Conservation (phyloP, 1,284 basidiomycete species). For the Cerrena zonata region DNA sequence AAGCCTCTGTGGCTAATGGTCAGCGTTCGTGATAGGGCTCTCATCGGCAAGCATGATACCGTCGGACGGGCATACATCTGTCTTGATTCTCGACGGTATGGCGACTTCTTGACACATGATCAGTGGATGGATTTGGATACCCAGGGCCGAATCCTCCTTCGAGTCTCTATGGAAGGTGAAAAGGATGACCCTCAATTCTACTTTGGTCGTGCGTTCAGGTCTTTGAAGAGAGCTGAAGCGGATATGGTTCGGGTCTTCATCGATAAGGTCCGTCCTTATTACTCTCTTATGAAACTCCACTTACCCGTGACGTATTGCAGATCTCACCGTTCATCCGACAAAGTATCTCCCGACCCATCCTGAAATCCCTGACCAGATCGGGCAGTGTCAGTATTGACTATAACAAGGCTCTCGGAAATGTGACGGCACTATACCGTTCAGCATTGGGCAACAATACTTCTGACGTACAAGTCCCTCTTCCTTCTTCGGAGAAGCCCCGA, state of each 20-base stretch:
- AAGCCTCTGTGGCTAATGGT: slow-evolving; percentile 93
- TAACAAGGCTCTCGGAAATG: slow-evolving; percentile 75
- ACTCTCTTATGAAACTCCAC: background rate
- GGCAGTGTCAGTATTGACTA: slow-evolving; percentile 67
- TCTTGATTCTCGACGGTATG: slow-evolving; percentile 84
- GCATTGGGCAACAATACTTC: slow-evolving; percentile 55
- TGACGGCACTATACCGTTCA: slow-evolving; percentile 76
- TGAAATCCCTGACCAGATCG: slow-evolving; percentile 73
- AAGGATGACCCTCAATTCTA: slow-evolving; percentile 97
- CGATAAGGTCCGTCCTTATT: slow-evolving; percentile 71
- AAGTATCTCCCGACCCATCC: slow-evolving; percentile 73
- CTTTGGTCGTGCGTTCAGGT: slow-evolving; percentile 93
- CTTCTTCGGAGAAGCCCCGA: slow-evolving; percentile 63
- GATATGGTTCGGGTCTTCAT: slow-evolving; percentile 97
- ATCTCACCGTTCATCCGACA: slow-evolving; percentile 93
- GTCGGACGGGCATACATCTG: slow-evolving; percentile 90
- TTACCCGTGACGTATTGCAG: slow-evolving; percentile 35
- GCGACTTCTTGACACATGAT: slow-evolving; percentile 87
- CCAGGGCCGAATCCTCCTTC: slow-evolving; percentile 77
- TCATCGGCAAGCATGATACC: slow-evolving; percentile 86
- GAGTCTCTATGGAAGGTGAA: slow-evolving; percentile 97
- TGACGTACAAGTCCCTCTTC: slow-evolving; percentile 77
- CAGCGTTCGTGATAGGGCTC: slow-evolving; percentile 84
- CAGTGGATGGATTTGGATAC: slow-evolving; percentile 90
- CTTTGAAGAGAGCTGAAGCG: slow-evolving; percentile 86